These are phyloP conservation scores for Leonotis leonurus DNA, from an alignment of 257 asterid species.

Conservation along the genomic window DNA sequence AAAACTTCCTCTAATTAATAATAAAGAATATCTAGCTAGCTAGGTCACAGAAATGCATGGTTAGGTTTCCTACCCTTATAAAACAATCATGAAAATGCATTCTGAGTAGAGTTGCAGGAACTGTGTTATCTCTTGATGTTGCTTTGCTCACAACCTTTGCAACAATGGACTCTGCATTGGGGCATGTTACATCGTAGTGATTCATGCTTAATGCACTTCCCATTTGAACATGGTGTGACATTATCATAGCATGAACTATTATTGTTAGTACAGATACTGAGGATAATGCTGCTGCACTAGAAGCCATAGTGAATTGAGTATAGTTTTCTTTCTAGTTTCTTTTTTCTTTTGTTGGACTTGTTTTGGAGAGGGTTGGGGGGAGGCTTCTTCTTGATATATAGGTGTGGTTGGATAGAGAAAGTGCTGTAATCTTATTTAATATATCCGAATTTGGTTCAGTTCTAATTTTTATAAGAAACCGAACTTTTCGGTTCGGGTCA, in stretches of 20 bases:
- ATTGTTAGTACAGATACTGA: too few relatives aligned
- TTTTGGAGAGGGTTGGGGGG: background rate
- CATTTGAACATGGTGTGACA: slow-evolving; percentile 6
- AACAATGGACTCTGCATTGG: slow-evolving; percentile 39
- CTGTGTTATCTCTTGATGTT: slow-evolving; percentile 37
- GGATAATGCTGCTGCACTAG: background rate
- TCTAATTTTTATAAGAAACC: too few relatives aligned
- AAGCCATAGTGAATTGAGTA: slow-evolving; percentile 7
- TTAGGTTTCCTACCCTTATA: slow-evolving; percentile 37
- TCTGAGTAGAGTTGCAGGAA: slow-evolving; percentile 65
- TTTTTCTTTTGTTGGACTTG: background rate
- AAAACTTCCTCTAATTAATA: too few relatives aligned
- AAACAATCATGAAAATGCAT: slow-evolving; percentile 92
- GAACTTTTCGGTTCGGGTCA: too few relatives aligned
- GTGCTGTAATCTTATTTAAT: too few relatives aligned
- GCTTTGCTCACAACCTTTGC: slow-evolving; percentile 42
- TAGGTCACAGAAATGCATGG: too few relatives aligned
- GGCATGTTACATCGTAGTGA: slow-evolving; percentile 43
- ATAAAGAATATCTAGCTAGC: too few relatives aligned
- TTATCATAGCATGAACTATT: background rate
- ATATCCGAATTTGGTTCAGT: too few relatives aligned
- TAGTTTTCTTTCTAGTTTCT: background rate
- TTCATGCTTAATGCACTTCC: slow-evolving; percentile 31
- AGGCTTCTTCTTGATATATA: too few relatives aligned
- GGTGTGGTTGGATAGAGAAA: background rate